Conservation (phyloP, 805 yeast genomes). For the Saccharomycopsis sp. region DNA sequence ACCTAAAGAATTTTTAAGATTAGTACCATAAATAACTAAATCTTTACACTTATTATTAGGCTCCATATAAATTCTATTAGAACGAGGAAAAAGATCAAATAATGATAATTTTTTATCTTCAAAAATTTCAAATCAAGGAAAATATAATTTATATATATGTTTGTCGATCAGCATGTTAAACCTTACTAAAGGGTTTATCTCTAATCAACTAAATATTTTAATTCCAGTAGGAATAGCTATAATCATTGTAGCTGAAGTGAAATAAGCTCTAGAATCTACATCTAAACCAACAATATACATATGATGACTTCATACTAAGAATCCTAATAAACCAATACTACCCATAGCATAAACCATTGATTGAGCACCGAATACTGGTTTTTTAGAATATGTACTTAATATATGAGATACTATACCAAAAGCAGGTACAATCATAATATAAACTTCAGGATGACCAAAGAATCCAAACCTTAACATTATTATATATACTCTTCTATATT, state of each 20-base stretch:
- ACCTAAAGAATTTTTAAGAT: neutral
- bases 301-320: constrained; percentile 21
- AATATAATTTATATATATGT: no score
- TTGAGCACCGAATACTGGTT: constrained; percentile 6
- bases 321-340: constrained; percentile 19
- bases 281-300: constrained; percentile 24
- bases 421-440: constrained; percentile 5
- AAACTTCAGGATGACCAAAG: no score
- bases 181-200: neutral
- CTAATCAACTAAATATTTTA: constrained; percentile 16
- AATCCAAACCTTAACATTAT: no score
- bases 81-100: neutral
- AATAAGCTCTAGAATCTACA: constrained; percentile 21
- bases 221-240: constrained; percentile 17
- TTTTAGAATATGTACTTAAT: constrained; percentile 3
- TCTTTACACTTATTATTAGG: neutral
- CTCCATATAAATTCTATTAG: neutral
- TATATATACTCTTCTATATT: no score
- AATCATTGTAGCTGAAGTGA: constrained; percentile 19
- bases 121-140: neutral
- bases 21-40: neutral
- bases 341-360: constrained; percentile 21
- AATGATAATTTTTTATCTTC: neutral
- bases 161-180: neutral
- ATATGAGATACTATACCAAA: constrained; percentile 4